Evolutionary conservation across 768 basidiomycete genomes (phyloP), one percentile per base, ranked within the genome.

Genomic region (Cystoderma amianthinum): DNA sequence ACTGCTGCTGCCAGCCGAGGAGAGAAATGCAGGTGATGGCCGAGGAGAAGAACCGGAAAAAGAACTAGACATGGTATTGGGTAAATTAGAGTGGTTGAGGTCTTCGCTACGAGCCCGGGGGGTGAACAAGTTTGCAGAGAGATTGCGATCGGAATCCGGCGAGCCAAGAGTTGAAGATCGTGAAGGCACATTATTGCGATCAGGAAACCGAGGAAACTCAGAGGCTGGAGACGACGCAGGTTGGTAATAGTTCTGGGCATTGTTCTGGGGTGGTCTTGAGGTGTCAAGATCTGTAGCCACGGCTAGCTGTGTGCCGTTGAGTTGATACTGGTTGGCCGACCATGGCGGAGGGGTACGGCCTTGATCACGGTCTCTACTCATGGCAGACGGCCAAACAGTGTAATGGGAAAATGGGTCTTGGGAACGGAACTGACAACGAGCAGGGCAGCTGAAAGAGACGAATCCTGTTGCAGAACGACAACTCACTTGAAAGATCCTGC

Each of bases 101-200:
- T 86, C 85, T 52, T 83, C 76, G 62, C 85, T 88, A 41, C 73
- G 79, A 44, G 82, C 65, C 55, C 82, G 76, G 44, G 74, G 62
- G 33, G 53, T 42, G 33, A 58, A 51, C 44, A 49, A 45, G 50
- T 59, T 59, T 57, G 61, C 48, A 41, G 64, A 53, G 55, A 70
- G 64, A 55, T 65, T 69, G 52, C 72, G 70, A 62, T 75, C 68
- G 39, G 72, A 67, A 60, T 81, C 77, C 41, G 78, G 54, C 24
- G 71, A 63, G 45, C 72, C 68, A 42, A 78, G 55, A 10, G 84
- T 86, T 42, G 82, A 80, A 4, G 84, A 74, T 64, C 83, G 75
- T 28, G 71, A 74, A 39, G 82, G 82, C 34, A 73, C 53, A 52
- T 66, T 52, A 21, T 76, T 67, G 32, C 80, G 77, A 50, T 78